Conservation (phyloP, 2,329 filamentous ascomycete species). For the Trichoderma polysporum region DNA sequence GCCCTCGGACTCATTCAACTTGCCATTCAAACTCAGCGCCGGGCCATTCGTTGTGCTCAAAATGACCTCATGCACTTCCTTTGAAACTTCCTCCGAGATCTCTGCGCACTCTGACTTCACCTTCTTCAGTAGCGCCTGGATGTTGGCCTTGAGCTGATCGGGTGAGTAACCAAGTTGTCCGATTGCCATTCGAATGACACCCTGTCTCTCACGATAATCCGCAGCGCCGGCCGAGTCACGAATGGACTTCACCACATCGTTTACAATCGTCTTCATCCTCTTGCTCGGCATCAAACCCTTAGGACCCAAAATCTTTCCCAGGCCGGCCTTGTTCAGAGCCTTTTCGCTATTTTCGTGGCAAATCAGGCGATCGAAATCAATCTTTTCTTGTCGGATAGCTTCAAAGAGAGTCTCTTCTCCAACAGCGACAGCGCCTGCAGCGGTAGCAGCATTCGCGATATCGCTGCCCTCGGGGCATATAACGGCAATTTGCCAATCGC, state of each 20-base stretch:
- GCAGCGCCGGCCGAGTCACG: slow-evolving; percentile 79
- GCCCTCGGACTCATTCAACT: slow-evolving; percentile 64
- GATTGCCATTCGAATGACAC: slow-evolving; percentile 84
- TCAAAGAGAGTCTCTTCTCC: slow-evolving; percentile 87
- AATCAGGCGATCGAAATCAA: slow-evolving; percentile 86
- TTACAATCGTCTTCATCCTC: slow-evolving; percentile 86
- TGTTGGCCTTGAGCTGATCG: slow-evolving; percentile 79
- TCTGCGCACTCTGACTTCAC: slow-evolving; percentile 77
- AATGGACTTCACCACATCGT: slow-evolving; percentile 72
- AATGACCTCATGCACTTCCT: slow-evolving; percentile 61
- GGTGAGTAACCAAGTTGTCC: slow-evolving; percentile 89
- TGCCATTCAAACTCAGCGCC: slow-evolving; percentile 81
- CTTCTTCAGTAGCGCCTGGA: slow-evolving; percentile 72
- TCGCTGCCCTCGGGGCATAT: slow-evolving; percentile 82
- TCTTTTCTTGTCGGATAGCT: slow-evolving; percentile 67
- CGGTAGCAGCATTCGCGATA: slow-evolving; percentile 69
- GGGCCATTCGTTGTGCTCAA: slow-evolving; percentile 85
- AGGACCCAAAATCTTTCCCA: slow-evolving; percentile 83
- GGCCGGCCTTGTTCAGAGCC: slow-evolving; percentile 75
- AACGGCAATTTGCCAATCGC: slow-evolving; percentile 84
- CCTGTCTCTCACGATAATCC: slow-evolving; percentile 82
- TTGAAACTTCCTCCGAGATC: slow-evolving; percentile 56
- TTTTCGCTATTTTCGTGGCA: slow-evolving; percentile 77
- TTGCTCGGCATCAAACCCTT: slow-evolving; percentile 87
- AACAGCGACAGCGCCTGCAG: slow-evolving; percentile 76